phyloP scores from a whole-genome alignment of 2,329 filamentous ascomycete species.

The Amesomyces nigricolor region DNA sequence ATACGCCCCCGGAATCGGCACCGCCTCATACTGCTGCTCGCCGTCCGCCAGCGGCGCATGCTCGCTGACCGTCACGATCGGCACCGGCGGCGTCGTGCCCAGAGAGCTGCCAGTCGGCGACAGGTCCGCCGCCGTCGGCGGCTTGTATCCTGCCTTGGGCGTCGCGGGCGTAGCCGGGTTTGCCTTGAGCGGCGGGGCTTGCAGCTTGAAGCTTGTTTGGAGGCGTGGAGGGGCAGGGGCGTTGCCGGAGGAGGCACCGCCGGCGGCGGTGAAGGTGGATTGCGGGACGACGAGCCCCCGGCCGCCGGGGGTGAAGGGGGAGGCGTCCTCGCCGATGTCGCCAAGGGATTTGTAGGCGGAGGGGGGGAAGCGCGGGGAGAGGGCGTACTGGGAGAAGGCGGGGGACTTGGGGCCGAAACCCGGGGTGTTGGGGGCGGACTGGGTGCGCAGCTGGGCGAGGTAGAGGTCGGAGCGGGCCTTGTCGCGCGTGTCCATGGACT shows the following conservation, averaged over 20 bases:
- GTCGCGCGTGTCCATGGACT: constrained; percentile 95
- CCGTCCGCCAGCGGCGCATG: constrained; percentile 68
- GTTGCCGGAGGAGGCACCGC: constrained; percentile 32
- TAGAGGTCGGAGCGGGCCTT: constrained; percentile 91
- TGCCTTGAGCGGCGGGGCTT: constrained; percentile 74
- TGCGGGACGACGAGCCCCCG: constrained; percentile 54
- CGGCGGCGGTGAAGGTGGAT: constrained; percentile 57
- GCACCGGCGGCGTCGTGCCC: constrained; percentile 31
- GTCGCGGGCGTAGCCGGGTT: constrained; percentile 68
- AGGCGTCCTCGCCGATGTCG: constrained; percentile 34
- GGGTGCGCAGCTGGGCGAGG: constrained; percentile 74
- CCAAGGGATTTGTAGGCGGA: constrained; percentile 44
- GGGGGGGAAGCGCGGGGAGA: constrained; percentile 58
- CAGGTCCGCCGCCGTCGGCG: constrained; percentile 31
- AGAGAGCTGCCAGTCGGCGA: constrained; percentile 8
- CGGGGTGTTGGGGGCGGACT: constrained; percentile 92
- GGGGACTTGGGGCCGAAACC: constrained; percentile 69
- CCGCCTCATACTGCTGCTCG: constrained; percentile 77
- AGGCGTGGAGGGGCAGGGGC: too few relatives aligned
- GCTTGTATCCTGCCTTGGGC: constrained; percentile 51
- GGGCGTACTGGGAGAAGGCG: constrained; percentile 47
- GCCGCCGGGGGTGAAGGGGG: constrained; percentile 48
- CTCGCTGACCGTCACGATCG: constrained; percentile 47
- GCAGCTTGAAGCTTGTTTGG: constrained; percentile 64
- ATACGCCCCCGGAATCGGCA: constrained; percentile 87